phyloP scores from a whole-genome alignment of 2,329 filamentous ascomycete species.

The Sclerotinia sclerotiorum region DNA sequence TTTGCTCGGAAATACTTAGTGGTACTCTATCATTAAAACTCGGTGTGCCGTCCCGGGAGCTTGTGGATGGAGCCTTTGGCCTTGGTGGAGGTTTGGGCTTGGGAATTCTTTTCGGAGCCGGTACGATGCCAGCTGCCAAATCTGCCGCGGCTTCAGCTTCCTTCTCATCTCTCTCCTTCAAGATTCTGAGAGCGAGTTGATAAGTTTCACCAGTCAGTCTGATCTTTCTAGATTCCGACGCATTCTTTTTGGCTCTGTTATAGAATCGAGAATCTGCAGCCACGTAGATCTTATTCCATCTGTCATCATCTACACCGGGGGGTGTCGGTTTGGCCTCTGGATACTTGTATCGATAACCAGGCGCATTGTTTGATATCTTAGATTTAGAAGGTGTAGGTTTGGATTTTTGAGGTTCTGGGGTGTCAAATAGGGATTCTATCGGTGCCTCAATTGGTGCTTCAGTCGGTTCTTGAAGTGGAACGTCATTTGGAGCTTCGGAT shows the following conservation, averaged over 20 bases:
- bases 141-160: constrained; percentile 32
- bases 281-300: constrained; percentile 40
- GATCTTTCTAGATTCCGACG: constrained; percentile 34
- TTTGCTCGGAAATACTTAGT: constrained; percentile 38
- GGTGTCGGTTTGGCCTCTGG: constrained; percentile 38
- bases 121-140: constrained; percentile 16
- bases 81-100: constrained; percentile 26
- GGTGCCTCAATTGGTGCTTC: background rate
- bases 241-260: constrained; percentile 36
- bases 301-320: constrained; percentile 34
- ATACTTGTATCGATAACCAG: constrained; percentile 40
- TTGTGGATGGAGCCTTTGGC: constrained; percentile 31
- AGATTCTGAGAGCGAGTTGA: constrained; percentile 32
- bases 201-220: constrained; percentile 34
- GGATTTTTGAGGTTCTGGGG: background rate
- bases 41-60: constrained; percentile 34
- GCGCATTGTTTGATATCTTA: constrained; percentile 28
- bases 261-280: constrained; percentile 40
- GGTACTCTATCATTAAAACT: constrained; percentile 26
- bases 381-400: constrained; percentile 3
- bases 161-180: constrained; percentile 31
- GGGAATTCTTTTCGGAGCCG: constrained; percentile 12
- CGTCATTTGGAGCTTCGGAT: background rate
- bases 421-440: background rate
- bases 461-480: background rate